Percentiles rank a stretch among this genome's conserved stretches.
Evolutionary conservation across 164 flowering plant species (phyloP).

Genomic region (Tinospora cordifolia): DNA sequence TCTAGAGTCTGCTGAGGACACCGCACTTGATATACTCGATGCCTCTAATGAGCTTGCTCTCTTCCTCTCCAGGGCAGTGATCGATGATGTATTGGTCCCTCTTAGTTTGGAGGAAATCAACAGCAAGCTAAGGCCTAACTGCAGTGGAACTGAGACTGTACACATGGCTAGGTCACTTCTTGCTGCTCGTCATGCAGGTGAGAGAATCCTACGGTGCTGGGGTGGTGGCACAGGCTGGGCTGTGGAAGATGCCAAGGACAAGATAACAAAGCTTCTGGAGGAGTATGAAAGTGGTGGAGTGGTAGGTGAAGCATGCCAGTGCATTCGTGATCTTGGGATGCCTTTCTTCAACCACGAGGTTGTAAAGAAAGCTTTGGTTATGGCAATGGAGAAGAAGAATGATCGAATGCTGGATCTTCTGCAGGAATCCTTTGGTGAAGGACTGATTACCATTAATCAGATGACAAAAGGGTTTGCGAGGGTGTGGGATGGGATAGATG

Average conservation of each 20-base stretch:
- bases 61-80: constrained; percentile 88
- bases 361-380: constrained; percentile 87
- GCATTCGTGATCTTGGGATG: constrained; percentile 93
- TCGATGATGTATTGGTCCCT: constrained; percentile 91
- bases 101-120: constrained; percentile 78
- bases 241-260: constrained; percentile 98
- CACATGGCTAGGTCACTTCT: constrained; percentile 67
- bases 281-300: constrained; percentile 95
- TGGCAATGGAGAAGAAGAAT: constrained; percentile 99
- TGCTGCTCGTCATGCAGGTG: constrained; percentile 95
- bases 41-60: constrained; percentile 91
- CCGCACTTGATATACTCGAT: constrained; percentile 85
- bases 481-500: constrained; percentile 73
- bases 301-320: constrained; percentile 78
- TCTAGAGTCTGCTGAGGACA: constrained; percentile 90
- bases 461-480: constrained; percentile 88
- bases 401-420: constrained; percentile 80
- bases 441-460: constrained; percentile 83
- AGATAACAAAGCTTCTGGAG: constrained; percentile 78
- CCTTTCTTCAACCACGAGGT: constrained; percentile 97
- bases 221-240: constrained; percentile 99
- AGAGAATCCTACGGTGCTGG: constrained; percentile 94
- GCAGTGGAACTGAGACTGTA: constrained; percentile 84
- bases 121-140: constrained; percentile 50
- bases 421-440: constrained; percentile 73